Evolutionary conservation across 305 asterid genomes (phyloP).

Genomic region (Petunia hybrid): DNA sequence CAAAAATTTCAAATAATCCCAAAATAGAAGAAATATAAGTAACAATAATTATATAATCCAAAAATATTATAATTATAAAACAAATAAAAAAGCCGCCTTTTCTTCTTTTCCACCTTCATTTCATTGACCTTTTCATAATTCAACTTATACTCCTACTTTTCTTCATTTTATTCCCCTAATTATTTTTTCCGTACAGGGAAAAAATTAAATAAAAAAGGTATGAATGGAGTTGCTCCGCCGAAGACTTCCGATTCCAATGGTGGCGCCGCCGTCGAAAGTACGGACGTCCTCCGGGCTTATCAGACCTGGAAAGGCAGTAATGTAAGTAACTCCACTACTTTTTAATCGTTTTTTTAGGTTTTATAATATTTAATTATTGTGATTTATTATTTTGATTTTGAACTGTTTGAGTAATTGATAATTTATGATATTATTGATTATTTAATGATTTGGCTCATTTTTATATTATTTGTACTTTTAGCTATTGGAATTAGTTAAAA

Average conservation of each 20-base stretch:
- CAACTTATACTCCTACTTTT: slow-evolving; percentile 1
- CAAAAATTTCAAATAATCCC: not conserved
- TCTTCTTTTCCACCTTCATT: slow-evolving; percentile 2
- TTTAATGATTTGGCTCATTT: not conserved
- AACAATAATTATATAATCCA: not conserved
- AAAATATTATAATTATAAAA: not conserved
- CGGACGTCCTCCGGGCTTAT: slow-evolving; percentile 59
- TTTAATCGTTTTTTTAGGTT: slow-evolving; percentile 17
- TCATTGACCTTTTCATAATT: slow-evolving; percentile 31
- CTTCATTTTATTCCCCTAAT: not conserved
- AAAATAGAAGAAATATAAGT: not conserved
- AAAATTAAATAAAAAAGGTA: slow-evolving; percentile 27
- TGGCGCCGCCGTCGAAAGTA: slow-evolving; percentile 50
- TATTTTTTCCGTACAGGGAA: not conserved
- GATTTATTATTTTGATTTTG: slow-evolving; percentile 23
- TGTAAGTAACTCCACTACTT: slow-evolving; percentile 45
- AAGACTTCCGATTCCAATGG: slow-evolving; percentile 41
- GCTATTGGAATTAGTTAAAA: slow-evolving; percentile 3
- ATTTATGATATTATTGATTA: not conserved
- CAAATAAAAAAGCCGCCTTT: slow-evolving; percentile 33
- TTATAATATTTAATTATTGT: not conserved
- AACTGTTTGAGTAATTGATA: slow-evolving; percentile 4
- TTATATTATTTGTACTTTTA: not conserved
- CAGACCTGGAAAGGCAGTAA: slow-evolving; percentile 82
- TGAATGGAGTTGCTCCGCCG: slow-evolving; percentile 72